Conservation (phyloP, 768 basidiomycete species). For the Trametes maxima region DNA sequence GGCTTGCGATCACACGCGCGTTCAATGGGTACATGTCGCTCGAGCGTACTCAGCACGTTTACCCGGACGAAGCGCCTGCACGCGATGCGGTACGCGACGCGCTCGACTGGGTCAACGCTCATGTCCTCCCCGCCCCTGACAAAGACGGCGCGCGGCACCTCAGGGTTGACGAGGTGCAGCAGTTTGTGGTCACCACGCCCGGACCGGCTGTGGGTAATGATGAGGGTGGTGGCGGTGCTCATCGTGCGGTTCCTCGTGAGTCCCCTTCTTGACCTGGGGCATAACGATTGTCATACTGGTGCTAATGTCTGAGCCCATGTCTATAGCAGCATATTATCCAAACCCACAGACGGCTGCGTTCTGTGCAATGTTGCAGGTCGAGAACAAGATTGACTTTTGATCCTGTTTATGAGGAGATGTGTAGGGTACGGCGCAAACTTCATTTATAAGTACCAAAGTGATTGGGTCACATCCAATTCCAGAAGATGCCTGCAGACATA, state of each 20-base stretch:
- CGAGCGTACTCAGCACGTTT: constrained; percentile 46
- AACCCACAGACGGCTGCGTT: constrained; percentile 92
- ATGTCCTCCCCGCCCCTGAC: constrained; percentile 43
- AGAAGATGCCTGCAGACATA: too few species aligned
- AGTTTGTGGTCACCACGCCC: constrained; percentile 69
- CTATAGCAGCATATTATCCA: constrained; percentile 70
- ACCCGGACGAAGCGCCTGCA: constrained; percentile 59
- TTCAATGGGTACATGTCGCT: constrained; percentile 79
- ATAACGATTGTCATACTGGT: neutral
- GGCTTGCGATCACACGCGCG: constrained; percentile 92
- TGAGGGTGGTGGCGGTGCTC: constrained; percentile 21
- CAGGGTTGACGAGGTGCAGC: constrained; percentile 53
- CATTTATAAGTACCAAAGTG: too few species aligned
- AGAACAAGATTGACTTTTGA: constrained; percentile 62
- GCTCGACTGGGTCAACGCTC: constrained; percentile 64
- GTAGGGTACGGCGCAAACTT: too few species aligned
- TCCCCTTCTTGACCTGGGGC: constrained; percentile 9
- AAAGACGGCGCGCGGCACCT: constrained; percentile 18
- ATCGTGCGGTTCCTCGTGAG: constrained; percentile 36
- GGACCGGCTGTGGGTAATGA: constrained; percentile 49
- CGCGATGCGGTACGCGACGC: constrained; percentile 59
- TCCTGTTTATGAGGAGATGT: too few species aligned
- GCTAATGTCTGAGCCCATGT: neutral
- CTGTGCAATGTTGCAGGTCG: constrained; percentile 74
- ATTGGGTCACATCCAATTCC: too few species aligned